Base-by-base conservation (phyloP, 2,329 filamentous ascomycete species). In the Elsinoe fawcettii region DNA sequence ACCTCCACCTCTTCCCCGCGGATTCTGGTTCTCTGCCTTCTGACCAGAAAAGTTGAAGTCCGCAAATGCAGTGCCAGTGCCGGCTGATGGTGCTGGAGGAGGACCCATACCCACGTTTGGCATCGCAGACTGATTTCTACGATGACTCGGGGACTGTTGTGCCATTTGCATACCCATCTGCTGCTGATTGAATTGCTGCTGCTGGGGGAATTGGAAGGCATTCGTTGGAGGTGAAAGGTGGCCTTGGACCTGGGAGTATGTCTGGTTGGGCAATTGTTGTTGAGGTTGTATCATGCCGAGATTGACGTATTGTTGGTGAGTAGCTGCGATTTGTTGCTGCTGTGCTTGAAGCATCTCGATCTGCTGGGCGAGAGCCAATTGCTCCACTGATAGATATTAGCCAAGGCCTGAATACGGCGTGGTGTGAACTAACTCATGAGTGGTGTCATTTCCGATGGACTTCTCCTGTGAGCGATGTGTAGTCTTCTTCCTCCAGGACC, bases 331-430 rank as follows among this genome's bases (percentile, higher is more conserved):
- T 72, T 96, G 91, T 74, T 97, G 91, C 72, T 97, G 93, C 73
- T 97, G 93, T 73, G 96, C 90, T 77, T 97, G 92, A 69, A 97
- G 81, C 70, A 95, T 82, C 75, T 97, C 92, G 69, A 97, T 96
- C 76, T 97, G 92, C 78, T 96, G 92, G 77, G 96, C 91, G 71
- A 97, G 91, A 70, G 90, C 90, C 70, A 96, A 83, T 81, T 96
- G 91, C 79, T 96, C 92, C 88, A 96, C 91, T 95, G 66, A 51
- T 12, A 60, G 30, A 36, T 51, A 23, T 34, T 22, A 53, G 34
- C 5, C 25, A 14, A 58, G 22, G n/a, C 25, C 43, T n/a, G 18
- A 55, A 22, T 11, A 36, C 7, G 8, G 2, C 23, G 2, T 30
- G 16, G 23, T 34, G 5, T 41, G 25, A 36, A 90, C 89, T 84